Evolutionary conservation across 2,329 filamentous ascomycete species (phyloP).

Genomic region (Gaeumannomyces sp.): DNA sequence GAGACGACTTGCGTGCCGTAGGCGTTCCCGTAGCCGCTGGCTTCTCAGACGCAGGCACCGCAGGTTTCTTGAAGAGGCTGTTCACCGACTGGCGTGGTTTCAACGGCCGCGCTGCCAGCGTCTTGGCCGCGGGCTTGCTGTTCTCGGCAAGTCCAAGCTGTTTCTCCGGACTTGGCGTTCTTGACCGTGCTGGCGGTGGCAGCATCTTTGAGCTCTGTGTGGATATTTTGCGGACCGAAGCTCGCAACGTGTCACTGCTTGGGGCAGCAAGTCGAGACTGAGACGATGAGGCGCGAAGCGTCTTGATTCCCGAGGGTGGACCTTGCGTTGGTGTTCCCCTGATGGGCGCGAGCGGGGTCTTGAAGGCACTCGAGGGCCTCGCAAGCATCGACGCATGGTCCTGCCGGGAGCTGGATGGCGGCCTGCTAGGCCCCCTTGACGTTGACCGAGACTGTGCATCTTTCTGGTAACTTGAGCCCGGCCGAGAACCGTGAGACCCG

Average conservation of each 20-base stretch:
- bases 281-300: constrained; percentile 29
- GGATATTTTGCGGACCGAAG: constrained; percentile 24
- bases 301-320: constrained; percentile 26
- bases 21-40: constrained; percentile 15
- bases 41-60: constrained; percentile 35
- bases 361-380: constrained; percentile 38
- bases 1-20: constrained; percentile 31
- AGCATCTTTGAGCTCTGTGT: constrained; percentile 26
- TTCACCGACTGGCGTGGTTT: constrained; percentile 48
- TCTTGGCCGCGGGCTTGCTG: constrained; percentile 34
- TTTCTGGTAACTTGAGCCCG: constrained; percentile 55
- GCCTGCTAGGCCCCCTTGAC: constrained; percentile 46
- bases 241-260: constrained; percentile 18
- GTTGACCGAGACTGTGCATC: constrained; percentile 49
- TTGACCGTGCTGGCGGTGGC: constrained; percentile 23
- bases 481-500: constrained; percentile 33
- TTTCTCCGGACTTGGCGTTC: constrained; percentile 36
- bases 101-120: constrained; percentile 36
- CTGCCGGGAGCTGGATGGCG: constrained; percentile 47
- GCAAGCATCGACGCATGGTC: constrained; percentile 36
- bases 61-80: constrained; percentile 50
- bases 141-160: constrained; percentile 18
- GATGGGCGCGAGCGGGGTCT: constrained; percentile 35
- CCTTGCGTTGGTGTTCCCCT: constrained; percentile 37
- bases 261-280: constrained; percentile 13